Percentiles rank a stretch among this genome's conserved stretches.
Evolutionary conservation across 179 eudicot species (phyloP).

Genomic region (Heliamphora ciliata): DNA sequence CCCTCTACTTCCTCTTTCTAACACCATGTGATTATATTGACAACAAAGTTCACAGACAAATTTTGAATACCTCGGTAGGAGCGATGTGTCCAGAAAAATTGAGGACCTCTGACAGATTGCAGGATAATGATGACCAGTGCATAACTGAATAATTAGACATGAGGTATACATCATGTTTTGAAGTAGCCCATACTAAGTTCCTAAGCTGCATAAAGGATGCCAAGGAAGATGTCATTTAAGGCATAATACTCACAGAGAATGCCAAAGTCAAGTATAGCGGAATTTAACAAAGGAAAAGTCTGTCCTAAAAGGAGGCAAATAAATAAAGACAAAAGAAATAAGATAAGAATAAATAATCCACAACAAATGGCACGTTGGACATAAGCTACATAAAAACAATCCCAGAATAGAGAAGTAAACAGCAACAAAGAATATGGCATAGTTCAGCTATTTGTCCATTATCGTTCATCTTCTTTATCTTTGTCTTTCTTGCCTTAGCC

Average conservation of each 20-base stretch:
- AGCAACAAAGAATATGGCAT: not conserved
- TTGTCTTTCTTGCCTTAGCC: not conserved
- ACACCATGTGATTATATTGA: not conserved
- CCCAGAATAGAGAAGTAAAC: not conserved
- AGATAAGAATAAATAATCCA: not conserved
- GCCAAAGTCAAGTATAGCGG: not conserved
- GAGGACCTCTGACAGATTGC: slow-evolving; percentile 57
- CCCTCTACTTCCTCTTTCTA: too few species aligned
- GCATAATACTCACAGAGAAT: not conserved
- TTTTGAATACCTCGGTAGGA: slow-evolving; percentile 54
- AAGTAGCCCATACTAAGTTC: slow-evolving; percentile 88
- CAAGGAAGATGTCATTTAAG: slow-evolving; percentile 9
- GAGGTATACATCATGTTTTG: slow-evolving; percentile 82
- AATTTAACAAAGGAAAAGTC: too few species aligned
- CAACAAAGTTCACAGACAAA: not conserved
- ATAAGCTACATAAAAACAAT: not conserved
- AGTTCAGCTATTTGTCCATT: not conserved
- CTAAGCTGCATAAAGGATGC: slow-evolving; percentile 37
- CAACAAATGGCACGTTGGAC: not conserved
- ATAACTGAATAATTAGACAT: slow-evolving; percentile 73
- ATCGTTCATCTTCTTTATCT: not conserved
- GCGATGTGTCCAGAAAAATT: slow-evolving; percentile 69
- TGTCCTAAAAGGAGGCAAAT: not conserved
- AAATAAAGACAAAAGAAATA: not conserved
- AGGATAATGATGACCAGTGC: slow-evolving; percentile 79